phyloP scores from a whole-genome alignment of 768 basidiomycete species.

The Suillus sp. region DNA sequence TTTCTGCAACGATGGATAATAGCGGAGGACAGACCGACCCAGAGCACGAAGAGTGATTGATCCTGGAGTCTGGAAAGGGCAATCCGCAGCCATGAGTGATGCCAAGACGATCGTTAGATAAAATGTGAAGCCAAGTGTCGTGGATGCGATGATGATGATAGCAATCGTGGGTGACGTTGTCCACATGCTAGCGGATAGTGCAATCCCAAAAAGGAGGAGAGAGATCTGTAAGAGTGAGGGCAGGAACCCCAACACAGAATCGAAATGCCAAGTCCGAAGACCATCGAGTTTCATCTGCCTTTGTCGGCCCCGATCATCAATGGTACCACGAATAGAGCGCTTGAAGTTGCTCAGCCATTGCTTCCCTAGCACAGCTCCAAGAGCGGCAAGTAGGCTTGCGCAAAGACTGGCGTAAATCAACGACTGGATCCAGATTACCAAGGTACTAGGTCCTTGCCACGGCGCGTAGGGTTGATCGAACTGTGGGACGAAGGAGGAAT shows the following conservation, averaged over 20 bases:
- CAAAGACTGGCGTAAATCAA: conserved; percentile 20
- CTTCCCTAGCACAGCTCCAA: conserved; percentile 17
- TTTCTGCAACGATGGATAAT: conserved; percentile 4
- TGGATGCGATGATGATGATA: conserved; percentile 3
- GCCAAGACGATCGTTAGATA: conserved; percentile 12
- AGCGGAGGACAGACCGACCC: background rate
- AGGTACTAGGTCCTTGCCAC: background rate
- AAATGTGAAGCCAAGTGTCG: conserved; percentile 4
- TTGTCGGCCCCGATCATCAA: conserved; percentile 10
- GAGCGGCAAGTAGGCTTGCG: conserved; percentile 18
- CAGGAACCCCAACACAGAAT: conserved; percentile 8
- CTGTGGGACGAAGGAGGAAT: background rate
- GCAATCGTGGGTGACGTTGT: background rate
- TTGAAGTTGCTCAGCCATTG: conserved; percentile 16
- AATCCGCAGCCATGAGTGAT: conserved; percentile 9
- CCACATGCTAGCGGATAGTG: conserved; percentile 12
- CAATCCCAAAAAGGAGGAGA: conserved; percentile 12
- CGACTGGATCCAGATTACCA: conserved; percentile 18
- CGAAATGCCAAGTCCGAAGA: conserved; percentile 14
- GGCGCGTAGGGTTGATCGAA: background rate
- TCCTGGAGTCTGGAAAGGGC: conserved; percentile 14
- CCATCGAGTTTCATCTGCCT: conserved; percentile 16
- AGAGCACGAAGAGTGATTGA: conserved; percentile 2
- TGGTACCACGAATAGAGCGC: conserved; percentile 9
- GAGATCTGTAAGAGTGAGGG: conserved; percentile 14